These are phyloP conservation scores for Pseudohyphozyma bogoriensis DNA, from an alignment of 768 basidiomycete genomes.

Conservation along the genomic window DNA sequence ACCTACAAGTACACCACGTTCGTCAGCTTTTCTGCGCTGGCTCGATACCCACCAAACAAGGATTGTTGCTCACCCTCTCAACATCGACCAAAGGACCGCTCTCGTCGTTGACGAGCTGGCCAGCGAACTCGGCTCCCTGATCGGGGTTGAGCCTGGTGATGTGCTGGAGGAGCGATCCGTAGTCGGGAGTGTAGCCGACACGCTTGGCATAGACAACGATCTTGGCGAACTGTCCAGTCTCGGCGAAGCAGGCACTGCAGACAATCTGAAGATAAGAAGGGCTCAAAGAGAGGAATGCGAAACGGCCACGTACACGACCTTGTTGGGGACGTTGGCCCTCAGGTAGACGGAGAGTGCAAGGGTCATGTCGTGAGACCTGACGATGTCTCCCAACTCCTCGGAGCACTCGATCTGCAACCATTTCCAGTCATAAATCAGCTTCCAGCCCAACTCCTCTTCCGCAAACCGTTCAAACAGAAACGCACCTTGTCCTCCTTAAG, in stretches of 20 bases:
- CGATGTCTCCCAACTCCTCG: constrained; percentile 95
- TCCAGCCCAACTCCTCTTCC: no score
- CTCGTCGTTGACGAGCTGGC: constrained; percentile 87
- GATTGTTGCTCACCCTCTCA: constrained; percentile 56
- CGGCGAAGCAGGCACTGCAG: constrained; percentile 87
- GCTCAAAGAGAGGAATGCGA: background rate
- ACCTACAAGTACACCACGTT: constrained; percentile 45
- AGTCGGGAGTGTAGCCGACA: constrained; percentile 87
- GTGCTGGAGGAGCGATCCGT: constrained; percentile 82
- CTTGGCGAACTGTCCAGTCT: constrained; percentile 97
- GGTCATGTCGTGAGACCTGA: constrained; percentile 88
- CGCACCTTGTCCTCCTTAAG: constrained; percentile 94
- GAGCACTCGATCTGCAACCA: constrained; percentile 76
- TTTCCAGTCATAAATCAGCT: background rate
- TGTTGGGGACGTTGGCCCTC: constrained; percentile 93
- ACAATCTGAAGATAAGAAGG: no score
- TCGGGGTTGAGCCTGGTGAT: constrained; percentile 93
- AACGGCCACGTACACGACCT: constrained; percentile 47
- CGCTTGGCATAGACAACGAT: constrained; percentile 96
- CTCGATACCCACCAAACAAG: no score
- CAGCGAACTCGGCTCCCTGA: constrained; percentile 97
- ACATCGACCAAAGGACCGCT: constrained; percentile 82
- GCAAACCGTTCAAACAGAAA: background rate
- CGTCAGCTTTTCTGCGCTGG: no score
- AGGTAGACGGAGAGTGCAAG: constrained; percentile 95